Evolutionary conservation across 225 moss, liverwort and hornwort genomes (phyloP).

Genomic region (Climacium dendroides): DNA sequence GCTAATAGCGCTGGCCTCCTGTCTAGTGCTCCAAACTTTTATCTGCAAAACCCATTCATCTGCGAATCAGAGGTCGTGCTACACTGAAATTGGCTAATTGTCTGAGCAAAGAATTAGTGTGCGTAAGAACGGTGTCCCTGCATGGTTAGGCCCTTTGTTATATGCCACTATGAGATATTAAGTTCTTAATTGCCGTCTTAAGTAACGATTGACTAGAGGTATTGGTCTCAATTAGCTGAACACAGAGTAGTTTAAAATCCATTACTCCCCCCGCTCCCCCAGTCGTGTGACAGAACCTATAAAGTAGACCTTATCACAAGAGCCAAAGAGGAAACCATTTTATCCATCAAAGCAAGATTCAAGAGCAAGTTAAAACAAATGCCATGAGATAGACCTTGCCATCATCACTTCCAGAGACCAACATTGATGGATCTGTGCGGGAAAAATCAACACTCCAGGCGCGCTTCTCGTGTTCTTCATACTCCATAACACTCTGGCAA

Average conservation of each 20-base stretch:
- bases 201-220: neutral
- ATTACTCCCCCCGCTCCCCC: neutral
- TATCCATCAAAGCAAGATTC: neutral
- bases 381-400: conserved; percentile 54
- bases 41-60: conserved; percentile 32
- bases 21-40: conserved; percentile 84
- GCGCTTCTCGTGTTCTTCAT: conserved; percentile 97
- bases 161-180: neutral
- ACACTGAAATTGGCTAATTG: neutral
- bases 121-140: neutral
- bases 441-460: conserved; percentile 98
- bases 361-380: neutral
- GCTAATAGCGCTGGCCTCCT: conserved; percentile 71
- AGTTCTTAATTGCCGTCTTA: neutral
- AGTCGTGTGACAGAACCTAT: neutral
- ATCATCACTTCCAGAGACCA: conserved; percentile 97
- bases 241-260: neutral
- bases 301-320: neutral
- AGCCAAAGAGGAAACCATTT: neutral
- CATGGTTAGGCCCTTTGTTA: neutral
- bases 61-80: neutral
- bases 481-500: conserved; percentile 73
- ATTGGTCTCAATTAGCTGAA: neutral
- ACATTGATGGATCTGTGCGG: conserved; percentile 69
- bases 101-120: neutral